Evolutionary conservation across 2,329 filamentous ascomycete genomes (phyloP).

Genomic region (Phialophora tarda): DNA sequence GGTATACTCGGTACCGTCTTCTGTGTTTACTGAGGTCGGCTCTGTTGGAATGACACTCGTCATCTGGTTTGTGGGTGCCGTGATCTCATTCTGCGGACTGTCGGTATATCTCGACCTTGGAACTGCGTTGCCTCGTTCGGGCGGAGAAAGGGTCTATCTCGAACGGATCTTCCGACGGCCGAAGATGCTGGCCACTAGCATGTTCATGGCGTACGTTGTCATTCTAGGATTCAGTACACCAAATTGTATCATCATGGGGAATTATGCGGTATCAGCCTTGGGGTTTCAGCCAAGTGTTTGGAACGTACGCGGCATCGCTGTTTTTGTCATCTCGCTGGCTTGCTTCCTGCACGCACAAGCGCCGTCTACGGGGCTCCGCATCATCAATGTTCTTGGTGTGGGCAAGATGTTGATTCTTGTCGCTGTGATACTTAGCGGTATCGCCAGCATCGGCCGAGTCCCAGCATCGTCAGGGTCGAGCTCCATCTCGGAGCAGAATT

Average conservation of each 20-base stretch:
- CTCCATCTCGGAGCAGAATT: slow-evolving; percentile 29
- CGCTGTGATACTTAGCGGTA: slow-evolving; percentile 54
- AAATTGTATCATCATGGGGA: slow-evolving; percentile 59
- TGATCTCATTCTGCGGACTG: slow-evolving; percentile 55
- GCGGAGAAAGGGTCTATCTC: slow-evolving; percentile 61
- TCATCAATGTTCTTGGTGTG: slow-evolving; percentile 57
- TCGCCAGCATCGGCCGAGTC: slow-evolving; percentile 43
- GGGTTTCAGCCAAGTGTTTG: slow-evolving; percentile 48
- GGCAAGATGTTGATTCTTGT: slow-evolving; percentile 58
- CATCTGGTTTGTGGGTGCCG: slow-evolving; percentile 59
- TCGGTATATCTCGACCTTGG: slow-evolving; percentile 56
- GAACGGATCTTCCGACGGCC: slow-evolving; percentile 60
- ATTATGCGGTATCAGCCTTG: slow-evolving; percentile 53
- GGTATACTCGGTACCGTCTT: slow-evolving; percentile 62
- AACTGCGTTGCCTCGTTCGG: slow-evolving; percentile 53
- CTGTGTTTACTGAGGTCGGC: slow-evolving; percentile 60
- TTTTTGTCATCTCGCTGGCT: slow-evolving; percentile 53
- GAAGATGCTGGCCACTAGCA: slow-evolving; percentile 59
- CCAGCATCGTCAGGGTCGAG: slow-evolving; percentile 6
- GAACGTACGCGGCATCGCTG: slow-evolving; percentile 57
- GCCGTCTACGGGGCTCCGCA: slow-evolving; percentile 53
- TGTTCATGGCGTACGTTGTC: slow-evolving; percentile 59
- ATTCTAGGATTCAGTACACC: slow-evolving; percentile 59
- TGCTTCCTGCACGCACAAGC: slow-evolving; percentile 55
- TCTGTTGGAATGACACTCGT: slow-evolving; percentile 61